Evolutionary conservation across 2,329 filamentous ascomycete genomes (phyloP).

Genomic region (Aureobasidium sp.): DNA sequence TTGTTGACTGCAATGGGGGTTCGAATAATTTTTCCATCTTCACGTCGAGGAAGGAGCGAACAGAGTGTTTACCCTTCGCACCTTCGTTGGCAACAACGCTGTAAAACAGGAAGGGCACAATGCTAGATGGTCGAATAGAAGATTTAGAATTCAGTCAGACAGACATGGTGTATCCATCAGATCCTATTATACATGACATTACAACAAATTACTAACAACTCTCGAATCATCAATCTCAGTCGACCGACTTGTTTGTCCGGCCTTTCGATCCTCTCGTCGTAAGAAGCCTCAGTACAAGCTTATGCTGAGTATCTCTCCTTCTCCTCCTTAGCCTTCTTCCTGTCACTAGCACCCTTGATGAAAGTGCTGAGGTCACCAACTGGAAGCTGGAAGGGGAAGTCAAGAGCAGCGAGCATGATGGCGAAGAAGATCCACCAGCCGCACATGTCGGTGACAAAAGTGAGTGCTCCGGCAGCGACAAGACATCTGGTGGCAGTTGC

Average conservation of each 20-base stretch:
- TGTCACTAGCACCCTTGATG: constrained; percentile 37
- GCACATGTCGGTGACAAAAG: constrained; percentile 39
- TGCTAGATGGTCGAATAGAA: not conserved
- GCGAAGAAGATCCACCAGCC: constrained; percentile 49
- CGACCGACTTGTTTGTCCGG: not conserved
- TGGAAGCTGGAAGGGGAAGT: constrained; percentile 45
- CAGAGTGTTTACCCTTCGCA: no score
- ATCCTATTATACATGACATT: not conserved
- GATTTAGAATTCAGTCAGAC: not conserved
- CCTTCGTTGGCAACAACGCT: no score
- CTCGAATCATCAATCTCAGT: not conserved
- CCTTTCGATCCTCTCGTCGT: not conserved
- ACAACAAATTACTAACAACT: not conserved
- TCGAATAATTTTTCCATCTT: no score
- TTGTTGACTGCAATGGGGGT: no score
- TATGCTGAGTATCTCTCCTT: constrained; percentile 17
- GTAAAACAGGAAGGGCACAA: not conserved
- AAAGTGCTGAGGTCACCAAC: constrained; percentile 37
- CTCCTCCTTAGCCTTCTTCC: constrained; percentile 22
- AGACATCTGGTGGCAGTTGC: constrained; percentile 23
- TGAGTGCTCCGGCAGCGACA: constrained; percentile 38
- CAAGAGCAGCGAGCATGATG: constrained; percentile 45
- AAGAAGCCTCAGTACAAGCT: not conserved
- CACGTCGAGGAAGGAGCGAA: no score
- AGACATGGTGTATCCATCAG: not conserved